Conservation (phyloP, 78 protist species). For the Chrysochromulina parva region DNA sequence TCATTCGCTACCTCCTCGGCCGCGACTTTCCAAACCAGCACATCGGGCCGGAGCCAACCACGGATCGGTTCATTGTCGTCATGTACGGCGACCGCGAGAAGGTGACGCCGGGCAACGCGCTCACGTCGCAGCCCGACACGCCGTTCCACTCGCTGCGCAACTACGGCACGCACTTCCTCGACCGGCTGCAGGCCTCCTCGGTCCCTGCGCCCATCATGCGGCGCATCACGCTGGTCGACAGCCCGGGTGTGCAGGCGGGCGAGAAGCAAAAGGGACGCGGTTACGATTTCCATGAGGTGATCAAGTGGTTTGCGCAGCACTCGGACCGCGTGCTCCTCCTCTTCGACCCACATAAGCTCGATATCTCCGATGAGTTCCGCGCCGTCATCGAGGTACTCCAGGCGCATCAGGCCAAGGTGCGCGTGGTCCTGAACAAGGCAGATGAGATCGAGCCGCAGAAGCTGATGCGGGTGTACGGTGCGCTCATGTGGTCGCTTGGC, state of each 20-base stretch:
- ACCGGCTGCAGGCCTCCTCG: constrained; percentile 36
- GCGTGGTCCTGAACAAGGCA: constrained; percentile 87
- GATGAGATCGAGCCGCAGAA: constrained; percentile 78
- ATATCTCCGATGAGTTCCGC: constrained; percentile 69
- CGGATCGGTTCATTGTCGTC: constrained; percentile 50
- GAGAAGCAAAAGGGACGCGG: constrained; percentile 78
- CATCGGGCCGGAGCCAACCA: constrained; percentile 64
- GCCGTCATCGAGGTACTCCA: constrained; percentile 59
- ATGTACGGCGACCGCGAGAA: constrained; percentile 63
- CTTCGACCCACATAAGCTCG: constrained; percentile 93
- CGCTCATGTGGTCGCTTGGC: constrained; percentile 86
- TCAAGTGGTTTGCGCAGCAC: constrained; percentile 85
- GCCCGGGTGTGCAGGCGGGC: constrained; percentile 77
- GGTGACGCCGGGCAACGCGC: constrained; percentile 77
- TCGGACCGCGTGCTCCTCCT: constrained; percentile 82
- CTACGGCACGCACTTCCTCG: constrained; percentile 77
- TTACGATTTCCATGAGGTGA: constrained; percentile 35
- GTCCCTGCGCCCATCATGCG: constrained; percentile 30
- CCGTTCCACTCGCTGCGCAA: constrained; percentile 77
- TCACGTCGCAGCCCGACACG: constrained; percentile 62
- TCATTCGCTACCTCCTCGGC: constrained; percentile 55
- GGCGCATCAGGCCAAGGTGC: constrained; percentile 81
- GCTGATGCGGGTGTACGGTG: constrained; percentile 91
- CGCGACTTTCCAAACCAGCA: not conserved
- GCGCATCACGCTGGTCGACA: constrained; percentile 35